phyloP scores from a whole-genome alignment of 305 asterid species.

The Fraxinus albicans region DNA sequence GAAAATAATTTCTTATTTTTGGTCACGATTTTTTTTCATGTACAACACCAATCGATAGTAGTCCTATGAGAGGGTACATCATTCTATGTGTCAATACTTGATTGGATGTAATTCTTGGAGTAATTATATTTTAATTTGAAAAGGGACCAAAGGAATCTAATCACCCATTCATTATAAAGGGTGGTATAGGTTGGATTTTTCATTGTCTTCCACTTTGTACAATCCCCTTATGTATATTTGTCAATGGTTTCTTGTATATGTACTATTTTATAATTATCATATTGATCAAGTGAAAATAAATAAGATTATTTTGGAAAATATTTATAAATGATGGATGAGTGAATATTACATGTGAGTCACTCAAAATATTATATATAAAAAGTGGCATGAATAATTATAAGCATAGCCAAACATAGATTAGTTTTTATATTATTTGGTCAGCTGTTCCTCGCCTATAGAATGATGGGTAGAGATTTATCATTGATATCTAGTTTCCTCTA shows the following conservation, averaged over 20 bases:
- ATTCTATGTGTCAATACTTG: slow-evolving; percentile 30
- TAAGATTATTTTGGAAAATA: not conserved
- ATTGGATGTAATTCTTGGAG: slow-evolving; percentile 33
- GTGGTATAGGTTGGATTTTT: slow-evolving; percentile 35
- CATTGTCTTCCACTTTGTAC: slow-evolving; percentile 50
- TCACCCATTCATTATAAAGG: slow-evolving; percentile 28
- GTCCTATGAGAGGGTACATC: slow-evolving; percentile 19
- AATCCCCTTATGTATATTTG: slow-evolving; percentile 28
- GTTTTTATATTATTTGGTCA: too few species aligned
- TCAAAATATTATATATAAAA: too few species aligned
- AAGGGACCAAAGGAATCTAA: slow-evolving; percentile 50
- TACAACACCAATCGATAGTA: slow-evolving; percentile 40
- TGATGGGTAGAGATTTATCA: too few species aligned
- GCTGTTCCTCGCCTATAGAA: too few species aligned
- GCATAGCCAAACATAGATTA: too few species aligned
- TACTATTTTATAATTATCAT: not conserved
- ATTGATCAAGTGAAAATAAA: not conserved
- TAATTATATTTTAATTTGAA: slow-evolving; percentile 26
- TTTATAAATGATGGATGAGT: too few species aligned
- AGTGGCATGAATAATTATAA: too few species aligned
- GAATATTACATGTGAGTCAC: too few species aligned
- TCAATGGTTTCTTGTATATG: slow-evolving; percentile 25
- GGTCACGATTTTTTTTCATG: not conserved
- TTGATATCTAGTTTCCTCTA: not conserved
- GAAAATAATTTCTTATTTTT: too few species aligned